Percentiles rank a stretch among this genome's conserved stretches.
Evolutionary conservation across 352 stramenopile species (phyloP).

Genomic region (Phytophthora agathidicida): DNA sequence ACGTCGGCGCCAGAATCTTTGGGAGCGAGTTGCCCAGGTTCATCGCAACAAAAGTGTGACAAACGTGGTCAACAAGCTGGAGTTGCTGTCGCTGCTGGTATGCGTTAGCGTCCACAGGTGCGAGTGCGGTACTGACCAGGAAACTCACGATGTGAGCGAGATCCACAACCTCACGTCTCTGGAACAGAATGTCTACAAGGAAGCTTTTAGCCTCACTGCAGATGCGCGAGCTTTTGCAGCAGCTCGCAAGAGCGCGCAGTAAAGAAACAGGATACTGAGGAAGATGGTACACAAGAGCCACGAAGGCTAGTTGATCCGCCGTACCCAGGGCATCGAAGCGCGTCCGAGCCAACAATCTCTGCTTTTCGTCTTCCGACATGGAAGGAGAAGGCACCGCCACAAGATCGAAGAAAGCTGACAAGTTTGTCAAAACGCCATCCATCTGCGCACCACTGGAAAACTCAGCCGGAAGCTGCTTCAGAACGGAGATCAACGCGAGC

Average conservation of each 20-base stretch:
- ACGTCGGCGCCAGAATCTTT: constrained; percentile 70
- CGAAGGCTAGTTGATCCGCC: constrained; percentile 70
- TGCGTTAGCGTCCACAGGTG: constrained; percentile 24
- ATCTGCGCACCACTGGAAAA: constrained; percentile 48
- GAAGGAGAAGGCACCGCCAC: constrained; percentile 28
- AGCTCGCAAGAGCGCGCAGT: constrained; percentile 72
- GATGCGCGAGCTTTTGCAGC: constrained; percentile 73
- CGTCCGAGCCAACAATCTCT: constrained; percentile 32
- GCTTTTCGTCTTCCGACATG: constrained; percentile 28
- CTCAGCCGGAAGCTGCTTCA: constrained; percentile 78
- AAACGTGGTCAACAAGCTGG: constrained; percentile 68
- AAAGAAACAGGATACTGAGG: constrained; percentile 70
- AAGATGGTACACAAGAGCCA: constrained; percentile 77
- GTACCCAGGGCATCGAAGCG: constrained; percentile 61
- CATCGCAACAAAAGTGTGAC: constrained; percentile 64
- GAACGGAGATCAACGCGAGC: constrained; percentile 72
- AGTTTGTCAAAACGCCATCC: constrained; percentile 58
- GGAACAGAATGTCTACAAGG: constrained; percentile 80
- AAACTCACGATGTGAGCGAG: constrained; percentile 83
- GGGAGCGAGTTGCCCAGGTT: constrained; percentile 69
- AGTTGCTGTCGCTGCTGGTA: constrained; percentile 50
- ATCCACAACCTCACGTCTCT: constrained; percentile 65
- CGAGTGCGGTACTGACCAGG: constrained; percentile 76
- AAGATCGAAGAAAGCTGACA: constrained; percentile 73
- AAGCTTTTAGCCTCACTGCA: constrained; percentile 81